Percentiles rank a stretch among this genome's conserved stretches.
Conservation (phyloP, 2,329 filamentous ascomycete genomes). For the Beauveria sp. region DNA sequence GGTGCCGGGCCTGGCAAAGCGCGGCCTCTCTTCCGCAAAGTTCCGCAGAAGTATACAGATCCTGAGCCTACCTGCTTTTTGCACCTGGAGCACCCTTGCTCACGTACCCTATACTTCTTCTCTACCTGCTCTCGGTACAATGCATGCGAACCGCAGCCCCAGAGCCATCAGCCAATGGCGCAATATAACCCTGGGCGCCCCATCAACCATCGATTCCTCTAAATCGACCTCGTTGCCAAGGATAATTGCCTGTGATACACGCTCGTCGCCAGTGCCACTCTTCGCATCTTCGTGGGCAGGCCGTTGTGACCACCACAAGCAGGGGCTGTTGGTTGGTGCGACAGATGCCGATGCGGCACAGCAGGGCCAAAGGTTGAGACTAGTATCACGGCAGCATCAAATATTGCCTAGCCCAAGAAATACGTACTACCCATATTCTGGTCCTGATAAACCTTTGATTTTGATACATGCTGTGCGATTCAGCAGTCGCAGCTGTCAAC, state of each 20-base stretch:
- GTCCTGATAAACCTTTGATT: too few species aligned
- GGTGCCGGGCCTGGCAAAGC: background rate
- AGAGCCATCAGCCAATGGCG: slow-evolving; percentile 4
- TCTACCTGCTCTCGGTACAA: background rate
- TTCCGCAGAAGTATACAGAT: background rate
- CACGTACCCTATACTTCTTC: background rate
- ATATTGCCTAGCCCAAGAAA: too few species aligned
- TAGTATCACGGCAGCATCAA: too few species aligned
- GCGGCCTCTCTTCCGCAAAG: background rate
- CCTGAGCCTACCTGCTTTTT: background rate
- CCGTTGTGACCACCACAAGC: too few species aligned
- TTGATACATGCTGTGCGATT: too few species aligned
- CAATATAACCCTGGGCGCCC: background rate
- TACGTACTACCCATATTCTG: too few species aligned
- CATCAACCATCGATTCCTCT: background rate
- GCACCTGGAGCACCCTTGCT: accelerated
- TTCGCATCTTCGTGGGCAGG: too few species aligned
- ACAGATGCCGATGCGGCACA: too few species aligned
- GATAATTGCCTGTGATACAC: background rate
- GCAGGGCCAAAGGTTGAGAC: too few species aligned
- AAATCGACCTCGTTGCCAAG: background rate
- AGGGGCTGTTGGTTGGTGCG: too few species aligned
- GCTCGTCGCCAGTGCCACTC: too few species aligned
- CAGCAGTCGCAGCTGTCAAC: too few species aligned
- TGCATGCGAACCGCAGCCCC: slow-evolving; percentile 2